Evolutionary conservation across 2,329 filamentous ascomycete species (phyloP).

Genomic region (Microdochium paspali): DNA sequence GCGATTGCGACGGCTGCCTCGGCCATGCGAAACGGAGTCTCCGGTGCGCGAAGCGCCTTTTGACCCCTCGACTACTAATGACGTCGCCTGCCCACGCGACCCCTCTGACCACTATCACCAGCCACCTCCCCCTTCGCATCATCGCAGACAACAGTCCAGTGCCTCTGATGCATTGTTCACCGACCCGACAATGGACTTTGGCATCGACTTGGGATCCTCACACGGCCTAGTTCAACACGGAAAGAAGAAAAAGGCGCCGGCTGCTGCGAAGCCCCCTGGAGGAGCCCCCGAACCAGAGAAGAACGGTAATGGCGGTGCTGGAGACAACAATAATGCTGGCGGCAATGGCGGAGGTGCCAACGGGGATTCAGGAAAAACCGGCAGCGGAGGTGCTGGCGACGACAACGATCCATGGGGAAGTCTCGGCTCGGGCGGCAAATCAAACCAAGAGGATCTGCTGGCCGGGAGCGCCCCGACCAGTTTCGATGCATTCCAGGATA

Average conservation of each 20-base stretch:
- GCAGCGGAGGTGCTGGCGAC: slow-evolving; percentile 19
- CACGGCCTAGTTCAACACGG: slow-evolving; percentile 44
- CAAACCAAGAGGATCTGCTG: background rate
- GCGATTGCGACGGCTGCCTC: slow-evolving; percentile 20
- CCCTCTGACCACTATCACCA: slow-evolving; percentile 13
- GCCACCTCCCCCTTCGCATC: slow-evolving; percentile 10
- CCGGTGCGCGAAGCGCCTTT: slow-evolving; percentile 5
- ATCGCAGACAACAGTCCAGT: slow-evolving; percentile 5
- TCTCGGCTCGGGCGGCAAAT: slow-evolving; percentile 9
- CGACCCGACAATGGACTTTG: slow-evolving; percentile 32
- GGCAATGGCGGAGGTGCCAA: slow-evolving; percentile 24
- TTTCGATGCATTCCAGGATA: slow-evolving; percentile 55
- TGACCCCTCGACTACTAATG: slow-evolving; percentile 12
- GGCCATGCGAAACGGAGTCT: slow-evolving; percentile 8
- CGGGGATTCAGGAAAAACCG: slow-evolving; percentile 24
- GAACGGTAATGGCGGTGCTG: slow-evolving; percentile 22
- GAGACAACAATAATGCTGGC: slow-evolving; percentile 19
- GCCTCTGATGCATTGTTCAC: slow-evolving; percentile 24
- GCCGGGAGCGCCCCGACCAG: slow-evolving; percentile 16
- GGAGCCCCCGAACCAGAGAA: slow-evolving; percentile 18
- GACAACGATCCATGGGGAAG: slow-evolving; percentile 6
- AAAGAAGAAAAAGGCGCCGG: slow-evolving; percentile 41
- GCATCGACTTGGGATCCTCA: slow-evolving; percentile 48
- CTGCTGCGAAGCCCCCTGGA: slow-evolving; percentile 6
- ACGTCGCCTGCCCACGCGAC: slow-evolving; percentile 16